Conservation (phyloP, 768 basidiomycete genomes). For the Pleurotus citrinopileatus region DNA sequence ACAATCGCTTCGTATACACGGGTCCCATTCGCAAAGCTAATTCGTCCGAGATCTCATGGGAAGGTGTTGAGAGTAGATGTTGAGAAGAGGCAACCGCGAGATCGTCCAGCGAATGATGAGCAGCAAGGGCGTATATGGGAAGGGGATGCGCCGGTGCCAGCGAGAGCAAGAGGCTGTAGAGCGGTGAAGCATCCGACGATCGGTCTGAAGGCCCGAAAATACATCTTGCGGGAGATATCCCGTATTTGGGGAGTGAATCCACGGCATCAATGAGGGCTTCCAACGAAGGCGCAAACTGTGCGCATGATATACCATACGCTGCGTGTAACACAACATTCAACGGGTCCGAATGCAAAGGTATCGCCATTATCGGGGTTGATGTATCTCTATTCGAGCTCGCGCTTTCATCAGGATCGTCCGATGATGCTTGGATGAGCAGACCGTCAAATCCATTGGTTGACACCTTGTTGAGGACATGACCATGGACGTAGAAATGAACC, state of each 20-base stretch:
- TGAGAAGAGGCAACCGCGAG: conserved; percentile 37
- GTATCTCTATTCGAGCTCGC: background rate
- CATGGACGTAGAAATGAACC: conserved; percentile 62
- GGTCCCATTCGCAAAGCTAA: conserved; percentile 36
- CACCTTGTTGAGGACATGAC: conserved; percentile 33
- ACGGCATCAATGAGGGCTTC: conserved; percentile 45
- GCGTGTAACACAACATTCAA: conserved; percentile 57
- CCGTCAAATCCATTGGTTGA: conserved; percentile 47
- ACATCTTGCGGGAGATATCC: conserved; percentile 19
- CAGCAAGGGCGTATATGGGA: conserved; percentile 40
- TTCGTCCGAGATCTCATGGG: conserved; percentile 33
- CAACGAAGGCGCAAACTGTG: conserved; percentile 49
- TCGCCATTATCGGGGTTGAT: conserved; percentile 27
- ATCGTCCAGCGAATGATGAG: conserved; percentile 27
- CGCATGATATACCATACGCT: conserved; percentile 47
- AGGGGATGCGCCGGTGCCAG: conserved; percentile 32
- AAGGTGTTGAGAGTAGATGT: conserved; percentile 32
- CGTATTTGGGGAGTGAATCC: conserved; percentile 27
- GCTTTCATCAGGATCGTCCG: background rate
- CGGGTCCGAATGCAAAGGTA: conserved; percentile 40
- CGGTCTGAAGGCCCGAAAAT: conserved; percentile 19
- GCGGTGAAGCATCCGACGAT: conserved; percentile 13
- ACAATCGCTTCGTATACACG: conserved; percentile 37
- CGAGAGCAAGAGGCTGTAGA: conserved; percentile 30
- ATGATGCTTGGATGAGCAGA: conserved; percentile 26